Percentiles rank a stretch among this genome's conserved stretches.
These are phyloP conservation scores for Stenocarpella maydis DNA, from an alignment of 2,329 filamentous ascomycete genomes.

Conservation along the genomic window DNA sequence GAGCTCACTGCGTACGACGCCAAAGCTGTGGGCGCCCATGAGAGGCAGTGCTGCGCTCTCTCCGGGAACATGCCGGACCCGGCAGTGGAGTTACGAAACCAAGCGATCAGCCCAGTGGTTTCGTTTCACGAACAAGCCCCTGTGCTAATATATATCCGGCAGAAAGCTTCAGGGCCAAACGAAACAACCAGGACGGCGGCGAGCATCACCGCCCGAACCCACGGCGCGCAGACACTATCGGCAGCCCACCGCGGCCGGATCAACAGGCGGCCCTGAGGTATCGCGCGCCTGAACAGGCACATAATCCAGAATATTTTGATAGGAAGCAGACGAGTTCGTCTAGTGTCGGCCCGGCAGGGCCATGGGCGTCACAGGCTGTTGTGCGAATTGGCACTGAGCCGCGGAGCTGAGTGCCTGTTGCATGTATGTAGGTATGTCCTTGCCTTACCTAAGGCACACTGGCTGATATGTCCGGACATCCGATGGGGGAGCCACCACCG, in stretches of 20 bases:
- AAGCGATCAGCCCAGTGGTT: not conserved
- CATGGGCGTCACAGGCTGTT: too few species aligned
- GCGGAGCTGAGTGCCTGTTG: not conserved
- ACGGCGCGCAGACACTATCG: too few species aligned
- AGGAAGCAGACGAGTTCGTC: not conserved
- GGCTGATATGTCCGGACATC: slow-evolving; percentile 18
- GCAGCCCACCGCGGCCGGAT: too few species aligned
- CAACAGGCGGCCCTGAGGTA: not conserved
- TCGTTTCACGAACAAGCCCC: too few species aligned
- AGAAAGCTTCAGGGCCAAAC: not conserved
- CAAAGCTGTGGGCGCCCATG: not conserved
- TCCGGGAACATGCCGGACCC: not conserved
- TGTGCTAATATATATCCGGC: too few species aligned
- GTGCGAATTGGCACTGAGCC: not conserved
- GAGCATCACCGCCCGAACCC: slow-evolving; percentile 15
- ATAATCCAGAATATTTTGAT: not conserved
- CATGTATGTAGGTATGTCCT: too few species aligned
- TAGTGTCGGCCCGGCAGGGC: not conserved
- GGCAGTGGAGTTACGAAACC: not conserved
- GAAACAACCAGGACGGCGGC: not conserved
- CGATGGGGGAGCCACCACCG: slow-evolving; percentile 5
- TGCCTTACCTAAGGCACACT: too few species aligned
- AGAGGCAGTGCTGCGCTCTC: not conserved
- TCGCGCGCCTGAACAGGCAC: not conserved
- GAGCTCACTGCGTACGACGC: too few species aligned